Evolutionary conservation across 805 yeast genomes (phyloP).

Genomic region (Monosporozyma unispora): DNA sequence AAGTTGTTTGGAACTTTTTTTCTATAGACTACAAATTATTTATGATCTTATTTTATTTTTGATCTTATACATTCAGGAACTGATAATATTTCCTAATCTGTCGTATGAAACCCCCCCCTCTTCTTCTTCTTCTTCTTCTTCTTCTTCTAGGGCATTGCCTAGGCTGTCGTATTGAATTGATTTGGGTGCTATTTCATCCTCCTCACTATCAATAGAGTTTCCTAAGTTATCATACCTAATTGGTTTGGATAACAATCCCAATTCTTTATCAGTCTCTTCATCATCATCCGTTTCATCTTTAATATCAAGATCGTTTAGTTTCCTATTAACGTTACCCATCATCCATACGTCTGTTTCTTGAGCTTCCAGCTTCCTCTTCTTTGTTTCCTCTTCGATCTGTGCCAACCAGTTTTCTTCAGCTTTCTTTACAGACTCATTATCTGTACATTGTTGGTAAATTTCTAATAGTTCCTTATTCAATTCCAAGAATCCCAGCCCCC

Average conservation of each 20-base stretch:
- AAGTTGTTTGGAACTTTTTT: no score
- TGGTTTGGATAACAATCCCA: conserved; percentile 3
- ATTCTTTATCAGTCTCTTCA: conserved; percentile 15
- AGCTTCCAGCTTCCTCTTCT: conserved; percentile 47
- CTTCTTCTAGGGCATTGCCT: conserved; percentile 18
- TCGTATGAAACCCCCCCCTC: conserved; percentile 20
- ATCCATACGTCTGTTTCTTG: conserved; percentile 61
- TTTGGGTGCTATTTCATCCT: conserved; percentile 12
- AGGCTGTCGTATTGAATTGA: conserved; percentile 14
- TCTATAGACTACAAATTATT: no score
- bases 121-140: conserved; percentile 19
- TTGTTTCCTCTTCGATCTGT: conserved; percentile 55
- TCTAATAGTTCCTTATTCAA: conserved; percentile 73
- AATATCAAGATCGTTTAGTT: conserved; percentile 5
- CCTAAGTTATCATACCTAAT: conserved; percentile 17
- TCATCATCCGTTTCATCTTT: conserved; percentile 12
- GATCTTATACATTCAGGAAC: neutral
- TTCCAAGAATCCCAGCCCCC: conserved; percentile 86
- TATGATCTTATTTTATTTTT: no score
- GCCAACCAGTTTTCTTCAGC: conserved; percentile 75
- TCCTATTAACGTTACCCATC: conserved; percentile 67
- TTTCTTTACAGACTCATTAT: conserved; percentile 56
- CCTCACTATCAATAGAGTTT: conserved; percentile 23
- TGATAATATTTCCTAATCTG: conserved; percentile 13
- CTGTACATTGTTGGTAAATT: conserved; percentile 71